These are phyloP conservation scores for Chamaenerion angustifolium DNA, from an alignment of 345 rosid species.

Conservation along the genomic window DNA sequence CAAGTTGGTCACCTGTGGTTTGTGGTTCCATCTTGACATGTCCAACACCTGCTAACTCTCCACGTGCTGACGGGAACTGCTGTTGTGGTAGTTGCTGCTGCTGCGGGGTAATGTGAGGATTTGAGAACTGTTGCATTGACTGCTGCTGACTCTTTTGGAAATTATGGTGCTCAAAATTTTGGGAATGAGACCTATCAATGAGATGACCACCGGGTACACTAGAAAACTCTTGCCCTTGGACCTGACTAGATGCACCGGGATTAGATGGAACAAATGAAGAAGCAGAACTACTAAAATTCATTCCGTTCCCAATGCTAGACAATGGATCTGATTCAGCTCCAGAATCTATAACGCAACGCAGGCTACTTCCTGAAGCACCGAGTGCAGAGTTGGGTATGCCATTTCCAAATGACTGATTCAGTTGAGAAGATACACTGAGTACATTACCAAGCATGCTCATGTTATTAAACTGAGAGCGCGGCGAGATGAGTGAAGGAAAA, in stretches of 20 bases:
- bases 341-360: conserved; percentile 41
- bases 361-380: conserved; percentile 39
- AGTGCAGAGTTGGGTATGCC: conserved; percentile 42
- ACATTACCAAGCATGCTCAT: conserved; percentile 76
- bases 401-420: conserved; percentile 78
- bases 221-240: conserved; percentile 68
- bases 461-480: conserved; percentile 53
- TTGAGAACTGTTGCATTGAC: conserved; percentile 49
- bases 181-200: conserved; percentile 61
- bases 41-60: conserved; percentile 59
- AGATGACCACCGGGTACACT: conserved; percentile 46
- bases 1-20: conserved; percentile 50
- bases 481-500: conserved; percentile 53
- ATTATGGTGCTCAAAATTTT: conserved; percentile 47
- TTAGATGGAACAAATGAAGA: conserved; percentile 46
- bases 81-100: conserved; percentile 47
- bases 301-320: conserved; percentile 48
- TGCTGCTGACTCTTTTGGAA: conserved; percentile 78
- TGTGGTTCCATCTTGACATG: conserved; percentile 82
- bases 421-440: conserved; percentile 64
- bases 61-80: conserved; percentile 49
- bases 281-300: conserved; percentile 50
- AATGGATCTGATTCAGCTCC: conserved; percentile 74
- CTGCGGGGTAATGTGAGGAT: conserved; percentile 26
- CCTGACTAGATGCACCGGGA: conserved; percentile 52